Evolutionary conservation across 2,329 filamentous ascomycete species (phyloP), one percentile per base, ranked within the genome.

Genomic region (Emericellopsis atlantica): DNA sequence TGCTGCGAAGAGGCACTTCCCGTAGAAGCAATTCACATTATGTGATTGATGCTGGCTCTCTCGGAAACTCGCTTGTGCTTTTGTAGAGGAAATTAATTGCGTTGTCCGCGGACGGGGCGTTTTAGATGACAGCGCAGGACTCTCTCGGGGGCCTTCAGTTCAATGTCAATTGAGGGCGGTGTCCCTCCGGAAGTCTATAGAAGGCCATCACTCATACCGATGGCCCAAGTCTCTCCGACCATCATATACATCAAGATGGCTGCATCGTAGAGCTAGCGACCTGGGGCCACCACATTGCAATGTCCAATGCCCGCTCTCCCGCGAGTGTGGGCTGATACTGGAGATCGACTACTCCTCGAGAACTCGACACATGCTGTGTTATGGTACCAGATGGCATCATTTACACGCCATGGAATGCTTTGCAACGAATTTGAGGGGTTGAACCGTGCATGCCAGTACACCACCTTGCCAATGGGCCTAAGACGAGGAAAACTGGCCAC

Each of bases 21-120:
- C 43, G 14, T 40, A 45, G 26, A 34, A 40, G 35, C 43, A 45
- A 15, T n/a, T 11, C 43, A 45, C 42, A 54, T 54, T 24, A 51
- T 51, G 35, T 54, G 52, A 51, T 50, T 49, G 14, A 46, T 54
- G 22, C 51, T 50, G 2, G 51, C 6, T 46, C 49, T 14, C 53
- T 54, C 34, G 52, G 52, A 2, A 53, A 54, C 36, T 48, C 51
- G 3, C 21, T 54, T 22, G 43, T 46, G 16, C 33, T 43, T 9
- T 50, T 49, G 2, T 16, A 37, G 38, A 43, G 39, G 29, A 38
- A 33, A 32, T 34, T 33, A 12, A 39, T 38, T 5, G 40, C 45
- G 33, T 40, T 46, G 45, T 36, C 41, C 3, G 45, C 40, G 9
- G 45, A 46, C 33, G 43, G 43, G 9, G 43, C 45, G n/a, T 46